Evolutionary conservation across 2,329 filamentous ascomycete genomes (phyloP), one percentile per base, ranked within the genome.

Genomic region (Lasiodiplodia sp.): DNA sequence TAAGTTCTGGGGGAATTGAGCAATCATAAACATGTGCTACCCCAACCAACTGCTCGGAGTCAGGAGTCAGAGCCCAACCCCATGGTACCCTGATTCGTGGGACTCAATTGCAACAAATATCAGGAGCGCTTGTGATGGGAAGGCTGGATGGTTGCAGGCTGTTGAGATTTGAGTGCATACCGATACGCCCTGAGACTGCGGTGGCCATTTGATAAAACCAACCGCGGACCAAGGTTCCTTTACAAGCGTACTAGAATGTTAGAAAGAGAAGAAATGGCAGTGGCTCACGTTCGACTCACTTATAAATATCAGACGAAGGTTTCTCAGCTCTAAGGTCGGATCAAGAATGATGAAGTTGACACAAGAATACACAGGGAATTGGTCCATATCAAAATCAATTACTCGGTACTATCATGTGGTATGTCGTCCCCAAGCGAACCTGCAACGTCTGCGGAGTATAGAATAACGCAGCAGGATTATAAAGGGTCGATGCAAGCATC

Each of bases 391-490:
- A 18, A 31, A 10, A 18, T 57, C 14, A 40, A 25, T 47, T 14
- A 40, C 18, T 49, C 8, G 3, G 58, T n/a, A 28, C 56, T 60
- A 23, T 38, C 10, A 16, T 37, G 37, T 44, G 21, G 12, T 31
- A 62, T 62, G 58, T 62, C 58, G 58, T 49, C 58, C 58, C 58
- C 58, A 62, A 62, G 58, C 58, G 58, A 62, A 62, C 58, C 58
- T 62, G 58, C 58, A 62, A 44, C 58, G 40, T 62, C 58, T n/a
- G 40, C 23, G 23, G 58, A 34, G 40, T n/a, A 57, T 23, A 31
- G 37, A 62, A 62, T 18, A 62, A 62, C 58, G 58, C 40, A 62
- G 58, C 58, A 62, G 58, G 58, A 62, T 62, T 62, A 62, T 62
- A 62, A 62, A 18, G 16, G 58, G 58, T 62, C 58, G 58, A 49